Conservation (phyloP, 768 basidiomycete genomes). For the Termitomyces sp. region DNA sequence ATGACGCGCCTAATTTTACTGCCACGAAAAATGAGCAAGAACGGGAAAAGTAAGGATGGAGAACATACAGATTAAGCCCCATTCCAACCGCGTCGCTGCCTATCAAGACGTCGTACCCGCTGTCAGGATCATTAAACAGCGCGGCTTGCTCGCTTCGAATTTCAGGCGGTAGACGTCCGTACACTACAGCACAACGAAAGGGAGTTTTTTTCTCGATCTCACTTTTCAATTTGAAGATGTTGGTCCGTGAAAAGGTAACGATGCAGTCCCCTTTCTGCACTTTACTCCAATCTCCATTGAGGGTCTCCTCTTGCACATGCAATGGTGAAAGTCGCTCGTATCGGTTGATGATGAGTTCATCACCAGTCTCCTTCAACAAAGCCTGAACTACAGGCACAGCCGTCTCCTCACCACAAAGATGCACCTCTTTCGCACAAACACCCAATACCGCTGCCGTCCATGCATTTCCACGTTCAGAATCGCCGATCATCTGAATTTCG, state of each 20-base stretch:
- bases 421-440: constrained; percentile 70
- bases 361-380: constrained; percentile 72
- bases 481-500: constrained; percentile 94
- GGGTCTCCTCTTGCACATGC: constrained; percentile 53
- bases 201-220: constrained; percentile 65
- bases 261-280: constrained; percentile 85
- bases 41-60: not conserved
- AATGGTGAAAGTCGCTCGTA: constrained; percentile 89
- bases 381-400: constrained; percentile 74
- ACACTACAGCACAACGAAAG: constrained; percentile 84
- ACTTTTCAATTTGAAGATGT: constrained; percentile 75
- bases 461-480: constrained; percentile 66
- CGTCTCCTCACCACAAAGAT: constrained; percentile 93
- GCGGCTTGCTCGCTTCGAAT: constrained; percentile 87
- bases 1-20: constrained; percentile 76
- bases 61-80: constrained; percentile 89
- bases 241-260: constrained; percentile 73
- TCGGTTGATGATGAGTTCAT: constrained; percentile 72
- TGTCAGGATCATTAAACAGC: constrained; percentile 80
- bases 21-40: not conserved
- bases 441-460: constrained; percentile 86
- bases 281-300: constrained; percentile 52
- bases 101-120: constrained; percentile 84
- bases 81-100: constrained; percentile 96
- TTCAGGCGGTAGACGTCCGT: constrained; percentile 90